A percentile compares a stretch with the other conserved stretches of the same genome.
phyloP scores from a whole-genome alignment of 2,329 filamentous ascomycete species.

The Aureobasidium sp. region DNA sequence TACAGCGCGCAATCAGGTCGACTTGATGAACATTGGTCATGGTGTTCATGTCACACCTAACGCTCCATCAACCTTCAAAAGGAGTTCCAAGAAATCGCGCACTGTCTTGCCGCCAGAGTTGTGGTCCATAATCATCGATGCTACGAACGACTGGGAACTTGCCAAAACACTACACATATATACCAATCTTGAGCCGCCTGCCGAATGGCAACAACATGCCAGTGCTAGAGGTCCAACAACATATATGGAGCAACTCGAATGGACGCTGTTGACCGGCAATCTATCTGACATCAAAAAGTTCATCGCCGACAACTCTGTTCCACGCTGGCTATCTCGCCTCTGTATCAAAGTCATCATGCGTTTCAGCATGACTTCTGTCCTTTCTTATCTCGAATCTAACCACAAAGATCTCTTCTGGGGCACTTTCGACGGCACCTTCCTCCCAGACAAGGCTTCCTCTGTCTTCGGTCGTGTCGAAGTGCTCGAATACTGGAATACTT shows the following conservation, averaged over 20 bases:
- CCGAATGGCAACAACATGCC: constrained; percentile 60
- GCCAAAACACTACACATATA: constrained; percentile 73
- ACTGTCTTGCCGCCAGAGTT: constrained; percentile 67
- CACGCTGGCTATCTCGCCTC: constrained; percentile 67
- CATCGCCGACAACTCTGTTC: constrained; percentile 59
- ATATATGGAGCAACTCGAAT: constrained; percentile 73
- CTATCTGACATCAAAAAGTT: constrained; percentile 64
- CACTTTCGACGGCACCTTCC: constrained; percentile 70
- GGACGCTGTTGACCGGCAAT: constrained; percentile 68
- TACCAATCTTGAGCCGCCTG: constrained; percentile 64
- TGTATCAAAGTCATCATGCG: constrained; percentile 87
- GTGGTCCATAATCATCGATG: constrained; percentile 81
- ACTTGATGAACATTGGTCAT: constrained; percentile 64
- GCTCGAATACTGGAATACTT: constrained; percentile 84
- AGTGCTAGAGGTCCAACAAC: constrained; percentile 58
- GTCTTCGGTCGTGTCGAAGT: constrained; percentile 80
- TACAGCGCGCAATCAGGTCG: constrained; percentile 68
- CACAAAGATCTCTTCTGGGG: constrained; percentile 73
- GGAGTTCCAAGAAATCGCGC: constrained; percentile 19
- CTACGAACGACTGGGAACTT: constrained; percentile 83
- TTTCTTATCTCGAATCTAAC: constrained; percentile 61
- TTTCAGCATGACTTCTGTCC: constrained; percentile 72
- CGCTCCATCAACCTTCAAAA: constrained; percentile 17
- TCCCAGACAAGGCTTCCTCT: constrained; percentile 80
- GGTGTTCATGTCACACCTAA: constrained; percentile 49